These are phyloP conservation scores for Agrostemma githago DNA, from an alignment of 148 eudicot genomes.

Conservation along the genomic window DNA sequence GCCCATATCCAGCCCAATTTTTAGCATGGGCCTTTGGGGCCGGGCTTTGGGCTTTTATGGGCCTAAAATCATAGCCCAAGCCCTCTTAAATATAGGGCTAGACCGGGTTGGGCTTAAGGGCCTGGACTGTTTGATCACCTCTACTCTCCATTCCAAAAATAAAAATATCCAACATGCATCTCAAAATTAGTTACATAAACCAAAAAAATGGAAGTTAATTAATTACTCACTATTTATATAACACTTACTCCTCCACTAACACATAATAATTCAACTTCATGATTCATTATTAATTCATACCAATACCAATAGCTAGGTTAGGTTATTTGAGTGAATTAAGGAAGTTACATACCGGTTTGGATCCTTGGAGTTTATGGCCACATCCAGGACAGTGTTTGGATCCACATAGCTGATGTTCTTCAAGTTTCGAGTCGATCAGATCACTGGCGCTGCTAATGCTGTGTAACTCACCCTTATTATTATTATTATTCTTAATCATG, in stretches of 20 bases:
- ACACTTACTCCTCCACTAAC: too few species aligned
- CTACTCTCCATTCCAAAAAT: slow-evolving; percentile 32
- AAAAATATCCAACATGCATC: too few species aligned
- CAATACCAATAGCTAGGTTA: too few species aligned
- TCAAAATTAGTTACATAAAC: background rate
- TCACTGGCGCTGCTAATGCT: slow-evolving; percentile 62
- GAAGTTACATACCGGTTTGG: slow-evolving; percentile 61
- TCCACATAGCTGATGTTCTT: slow-evolving; percentile 90
- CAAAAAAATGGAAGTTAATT: background rate
- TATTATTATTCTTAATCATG: slow-evolving; percentile 27
- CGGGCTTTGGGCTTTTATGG: too few species aligned
- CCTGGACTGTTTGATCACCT: too few species aligned
- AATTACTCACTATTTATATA: background rate
- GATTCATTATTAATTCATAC: too few species aligned
- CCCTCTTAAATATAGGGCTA: too few species aligned
- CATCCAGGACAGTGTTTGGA: slow-evolving; percentile 92
- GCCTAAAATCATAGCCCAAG: too few species aligned
- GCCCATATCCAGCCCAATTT: too few species aligned
- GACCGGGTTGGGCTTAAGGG: too few species aligned
- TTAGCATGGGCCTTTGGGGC: too few species aligned
- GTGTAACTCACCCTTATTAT: slow-evolving; percentile 38
- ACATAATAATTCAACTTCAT: too few species aligned
- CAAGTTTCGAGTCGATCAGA: slow-evolving; percentile 94
- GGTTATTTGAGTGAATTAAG: background rate
- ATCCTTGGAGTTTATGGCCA: slow-evolving; percentile 83